Conservation (phyloP, 345 rosid species). For the Physaria fendleri region DNA sequence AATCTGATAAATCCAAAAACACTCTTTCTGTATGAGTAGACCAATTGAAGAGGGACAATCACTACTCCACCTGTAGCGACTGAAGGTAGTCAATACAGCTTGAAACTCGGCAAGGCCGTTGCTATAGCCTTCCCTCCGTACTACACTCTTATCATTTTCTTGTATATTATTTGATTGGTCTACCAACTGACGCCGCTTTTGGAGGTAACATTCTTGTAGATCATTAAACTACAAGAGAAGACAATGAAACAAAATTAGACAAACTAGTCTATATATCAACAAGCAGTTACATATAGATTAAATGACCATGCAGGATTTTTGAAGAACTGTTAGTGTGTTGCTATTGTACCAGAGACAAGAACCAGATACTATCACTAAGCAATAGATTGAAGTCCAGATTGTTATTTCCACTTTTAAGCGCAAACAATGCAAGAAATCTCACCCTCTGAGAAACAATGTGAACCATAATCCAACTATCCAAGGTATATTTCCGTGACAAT, state of each 20-base stretch:
- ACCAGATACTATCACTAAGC: background rate
- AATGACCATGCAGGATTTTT: background rate
- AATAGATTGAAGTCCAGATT: background rate
- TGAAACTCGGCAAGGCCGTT: constrained; percentile 88
- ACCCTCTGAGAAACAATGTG: background rate
- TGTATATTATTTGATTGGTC: constrained; percentile 49
- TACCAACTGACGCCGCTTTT: constrained; percentile 75
- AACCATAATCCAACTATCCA: background rate
- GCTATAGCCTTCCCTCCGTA: constrained; percentile 75
- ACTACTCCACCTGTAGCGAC: constrained; percentile 68
- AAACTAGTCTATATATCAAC: constrained; percentile 8
- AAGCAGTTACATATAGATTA: background rate
- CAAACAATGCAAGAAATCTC: background rate
- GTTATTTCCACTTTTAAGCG: background rate
- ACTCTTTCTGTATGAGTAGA: background rate
- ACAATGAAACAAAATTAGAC: background rate
- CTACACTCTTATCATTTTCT: constrained; percentile 57
- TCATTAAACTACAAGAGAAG: constrained; percentile 65
- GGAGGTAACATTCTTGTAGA: constrained; percentile 91
- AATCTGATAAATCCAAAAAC: background rate
- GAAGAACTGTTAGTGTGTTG: background rate
- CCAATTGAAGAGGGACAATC: constrained; percentile 5
- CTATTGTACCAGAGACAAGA: background rate
- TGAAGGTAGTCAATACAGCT: constrained; percentile 74
- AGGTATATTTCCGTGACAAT: background rate